Evolutionary conservation across 2,329 filamentous ascomycete genomes (phyloP), one percentile per base, ranked within the genome.

Genomic region (Pseudocercospora vitis): DNA sequence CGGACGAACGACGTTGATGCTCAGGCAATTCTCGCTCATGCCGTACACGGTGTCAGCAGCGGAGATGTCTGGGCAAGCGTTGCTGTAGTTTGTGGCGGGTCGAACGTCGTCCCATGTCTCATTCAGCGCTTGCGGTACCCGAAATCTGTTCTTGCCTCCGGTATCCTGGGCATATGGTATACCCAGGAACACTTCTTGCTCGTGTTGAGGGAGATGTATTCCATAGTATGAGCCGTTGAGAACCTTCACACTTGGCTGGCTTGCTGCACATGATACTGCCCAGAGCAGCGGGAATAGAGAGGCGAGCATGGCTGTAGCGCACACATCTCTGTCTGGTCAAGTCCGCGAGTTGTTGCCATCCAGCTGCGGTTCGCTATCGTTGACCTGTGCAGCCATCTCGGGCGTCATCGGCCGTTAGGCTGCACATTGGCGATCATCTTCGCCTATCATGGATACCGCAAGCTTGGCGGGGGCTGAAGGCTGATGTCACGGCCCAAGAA

Each of bases 1-100:
- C 0, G 81, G 81, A 2, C 82, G 76, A 16, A 86, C 72, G 7
- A 87, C 74, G 58, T 85, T 86, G 56, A 86, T 71, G 40, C 80
- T 83, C 3, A 86, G 73, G 56, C 83, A 86, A 60, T 85, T 78
- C 62, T 86, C 59, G 5, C 59, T 58, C 48, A 61, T 52, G 33
- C 59, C 54, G 37, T 61, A 59, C 4, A 48, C 45, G 21, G 35
- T 50, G 35, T 59, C 59, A 4, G 29, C 37, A 2, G 52, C 32
- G 14, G 44, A 50, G 24, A 50, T 52, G 26, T 59, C 58, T 7
- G 59, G 59, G 50, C 59, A 61, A 6, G 57, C 59, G 42, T 58
- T 35, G 52, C 59, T 56, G 46, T 61, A 61, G 8, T 52, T 49
- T 21, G 44, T 53, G n/a, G 57, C 59, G 12, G 40, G 12, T 9